A percentile compares a stretch with the other conserved stretches of the same genome.
These are phyloP conservation scores for Pharnaceum exiguum DNA, from an alignment of 148 eudicot species.

Conservation along the genomic window DNA sequence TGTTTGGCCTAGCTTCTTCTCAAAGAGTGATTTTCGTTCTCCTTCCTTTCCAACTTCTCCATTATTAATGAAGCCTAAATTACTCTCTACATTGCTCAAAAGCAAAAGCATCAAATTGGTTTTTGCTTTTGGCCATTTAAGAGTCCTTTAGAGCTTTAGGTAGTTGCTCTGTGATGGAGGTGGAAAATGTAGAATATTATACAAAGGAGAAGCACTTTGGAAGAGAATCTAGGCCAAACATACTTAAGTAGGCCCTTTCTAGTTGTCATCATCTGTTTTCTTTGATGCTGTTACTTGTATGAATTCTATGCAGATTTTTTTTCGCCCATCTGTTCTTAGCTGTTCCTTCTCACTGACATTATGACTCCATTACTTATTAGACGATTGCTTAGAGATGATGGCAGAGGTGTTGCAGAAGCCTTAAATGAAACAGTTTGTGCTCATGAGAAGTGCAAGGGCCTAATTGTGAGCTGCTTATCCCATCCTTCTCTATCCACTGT, in stretches of 20 bases:
- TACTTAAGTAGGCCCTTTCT: neutral
- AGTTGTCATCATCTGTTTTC: neutral
- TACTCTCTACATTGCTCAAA: too few species aligned
- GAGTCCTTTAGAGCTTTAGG: too few species aligned
- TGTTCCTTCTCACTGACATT: neutral
- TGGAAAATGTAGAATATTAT: too few species aligned
- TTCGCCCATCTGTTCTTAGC: neutral
- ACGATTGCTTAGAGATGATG: constrained; percentile 83
- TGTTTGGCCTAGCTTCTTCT: too few species aligned
- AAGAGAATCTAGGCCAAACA: too few species aligned
- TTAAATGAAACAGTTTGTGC: constrained; percentile 83
- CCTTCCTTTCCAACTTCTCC: too few species aligned
- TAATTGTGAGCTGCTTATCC: constrained; percentile 48
- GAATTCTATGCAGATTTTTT: neutral
- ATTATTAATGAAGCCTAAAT: too few species aligned
- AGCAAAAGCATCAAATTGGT: too few species aligned
- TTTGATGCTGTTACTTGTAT: neutral
- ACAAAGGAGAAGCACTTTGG: too few species aligned
- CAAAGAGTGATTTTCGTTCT: too few species aligned
- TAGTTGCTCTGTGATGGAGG: too few species aligned
- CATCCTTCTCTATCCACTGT: neutral
- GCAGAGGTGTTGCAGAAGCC: constrained; percentile 83
- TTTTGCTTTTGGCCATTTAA: too few species aligned
- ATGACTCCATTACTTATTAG: constrained; percentile 27
- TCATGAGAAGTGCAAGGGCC: constrained; percentile 52